Conservation (phyloP, 495 filamentous ascomycete genomes). For the Penicillium daleae region DNA sequence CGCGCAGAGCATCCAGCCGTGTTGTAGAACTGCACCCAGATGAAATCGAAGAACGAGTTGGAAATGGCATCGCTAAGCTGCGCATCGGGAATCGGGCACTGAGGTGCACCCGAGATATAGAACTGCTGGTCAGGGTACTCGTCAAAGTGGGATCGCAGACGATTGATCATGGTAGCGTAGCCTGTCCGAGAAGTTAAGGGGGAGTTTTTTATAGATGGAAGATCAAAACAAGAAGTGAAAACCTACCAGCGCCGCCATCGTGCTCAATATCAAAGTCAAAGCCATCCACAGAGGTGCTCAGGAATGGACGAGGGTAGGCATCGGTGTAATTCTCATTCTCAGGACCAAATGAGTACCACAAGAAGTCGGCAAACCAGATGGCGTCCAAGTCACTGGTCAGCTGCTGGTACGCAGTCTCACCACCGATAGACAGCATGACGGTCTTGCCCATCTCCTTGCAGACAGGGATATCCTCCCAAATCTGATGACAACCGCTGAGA, state of each 20-base stretch:
- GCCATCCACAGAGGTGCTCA: constrained; percentile 64
- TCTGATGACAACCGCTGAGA: constrained; percentile 55
- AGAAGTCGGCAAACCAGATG: constrained; percentile 57
- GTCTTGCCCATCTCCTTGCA: constrained; percentile 71
- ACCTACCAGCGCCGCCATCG: constrained; percentile 48
- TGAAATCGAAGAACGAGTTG: constrained; percentile 59
- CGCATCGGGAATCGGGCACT: constrained; percentile 63
- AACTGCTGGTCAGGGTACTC: constrained; percentile 48
- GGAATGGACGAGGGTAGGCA: constrained; percentile 60
- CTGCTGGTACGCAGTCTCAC: constrained; percentile 47
- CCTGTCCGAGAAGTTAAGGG: constrained; percentile 26
- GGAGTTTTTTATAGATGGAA: constrained; percentile 18
- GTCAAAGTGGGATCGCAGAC: constrained; percentile 56
- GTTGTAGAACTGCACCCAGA: constrained; percentile 77
- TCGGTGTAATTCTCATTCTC: not conserved
- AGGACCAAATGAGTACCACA: constrained; percentile 70
- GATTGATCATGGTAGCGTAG: constrained; percentile 51
- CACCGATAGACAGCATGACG: constrained; percentile 68
- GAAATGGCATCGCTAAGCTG: constrained; percentile 57
- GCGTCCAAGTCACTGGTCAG: constrained; percentile 39
- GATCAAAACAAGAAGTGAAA: constrained; percentile 9
- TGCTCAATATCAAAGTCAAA: constrained; percentile 73
- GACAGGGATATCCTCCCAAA: constrained; percentile 61
- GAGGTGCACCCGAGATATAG: constrained; percentile 68
- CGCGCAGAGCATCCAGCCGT: constrained; percentile 57